Evolutionary conservation across 1,284 basidiomycete genomes (phyloP), one percentile per base, ranked within the genome.

Genomic region (Ustanciosporium gigantosporum): DNA sequence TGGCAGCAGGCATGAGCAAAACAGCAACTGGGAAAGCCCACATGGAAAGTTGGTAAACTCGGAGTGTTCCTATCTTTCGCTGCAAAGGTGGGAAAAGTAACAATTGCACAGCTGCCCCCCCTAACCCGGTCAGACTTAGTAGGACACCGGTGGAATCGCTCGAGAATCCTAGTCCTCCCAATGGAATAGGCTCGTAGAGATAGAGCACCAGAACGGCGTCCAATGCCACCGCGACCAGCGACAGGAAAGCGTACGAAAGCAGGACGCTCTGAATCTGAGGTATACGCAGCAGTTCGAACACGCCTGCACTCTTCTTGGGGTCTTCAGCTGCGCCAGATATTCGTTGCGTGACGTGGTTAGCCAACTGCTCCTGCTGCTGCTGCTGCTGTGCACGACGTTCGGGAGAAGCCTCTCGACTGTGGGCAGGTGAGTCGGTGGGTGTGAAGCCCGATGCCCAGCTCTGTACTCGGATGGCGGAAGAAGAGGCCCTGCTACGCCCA

Each of bases 21-120:
- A 76, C 70, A 7, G 76, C 68, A 11, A 78, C 8, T 2, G 78
- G 73, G 35, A 78, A 77, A 9, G 77, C 41, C 13, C 45, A 24
- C 69, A 80, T 76, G 5, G 67, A 48, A 2, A 65, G 22, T 13
- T 68, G 52, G 38, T 79, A 80, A 1, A 79, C 39, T 7, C 42
- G 48, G 19, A 77, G 61, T 5, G 67, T 79, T 1, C 80, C 80
- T 0, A 74, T 41, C 3, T 60, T 46, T 5, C 48, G 45, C 36
- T 80, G 79, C 0, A 80, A 49, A 0, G 74, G 68, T 4, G 79
- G 76, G 66, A 80, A 80, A 15, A 79, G 45, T 39, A 77, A 37
- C 14, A 80, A 45, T 40, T 79, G 77, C 21, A 69, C 59, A 1
- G 65, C 24, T 9, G 74, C 72, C 6, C 75, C 70, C 2, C 70